A percentile compares a stretch with the other conserved stretches of the same genome.
Evolutionary conservation across 2,329 filamentous ascomycete species (phyloP).

Genomic region (Phaeosphaeriaceae sp.): DNA sequence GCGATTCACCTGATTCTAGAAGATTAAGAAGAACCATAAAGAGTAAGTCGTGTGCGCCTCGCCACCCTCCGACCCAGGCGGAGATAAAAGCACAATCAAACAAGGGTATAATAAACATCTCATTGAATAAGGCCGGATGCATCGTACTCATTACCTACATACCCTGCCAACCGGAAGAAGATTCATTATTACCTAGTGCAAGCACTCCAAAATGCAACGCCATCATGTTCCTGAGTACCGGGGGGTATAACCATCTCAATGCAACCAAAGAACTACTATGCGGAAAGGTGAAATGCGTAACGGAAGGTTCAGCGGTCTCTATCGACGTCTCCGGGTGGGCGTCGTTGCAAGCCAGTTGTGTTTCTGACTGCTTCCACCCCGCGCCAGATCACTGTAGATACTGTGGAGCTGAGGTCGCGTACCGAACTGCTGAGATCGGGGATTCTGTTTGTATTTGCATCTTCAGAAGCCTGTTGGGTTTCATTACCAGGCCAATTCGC

Average conservation of each 20-base stretch:
- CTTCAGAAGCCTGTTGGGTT: slow-evolving; percentile 44
- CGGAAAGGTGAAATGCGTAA: slow-evolving; percentile 8
- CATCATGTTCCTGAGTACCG: slow-evolving; percentile 8
- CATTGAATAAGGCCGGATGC: too few relatives aligned
- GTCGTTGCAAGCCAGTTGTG: slow-evolving; percentile 37
- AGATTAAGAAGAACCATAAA: too few relatives aligned
- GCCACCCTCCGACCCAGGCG: too few relatives aligned
- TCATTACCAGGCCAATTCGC: slow-evolving; percentile 49
- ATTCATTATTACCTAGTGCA: not conserved
- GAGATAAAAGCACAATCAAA: too few relatives aligned
- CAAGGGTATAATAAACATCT: too few relatives aligned
- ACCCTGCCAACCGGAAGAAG: too few relatives aligned
- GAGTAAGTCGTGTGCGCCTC: too few relatives aligned
- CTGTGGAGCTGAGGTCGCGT: slow-evolving; percentile 40
- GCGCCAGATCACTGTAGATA: slow-evolving; percentile 45
- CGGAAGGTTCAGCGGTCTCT: slow-evolving; percentile 35
- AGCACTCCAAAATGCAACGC: slow-evolving; percentile 13
- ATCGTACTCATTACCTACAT: too few relatives aligned
- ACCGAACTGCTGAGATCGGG: slow-evolving; percentile 32
- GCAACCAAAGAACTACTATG: slow-evolving; percentile 15
- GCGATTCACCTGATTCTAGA: too few relatives aligned
- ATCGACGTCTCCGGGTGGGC: slow-evolving; percentile 42
- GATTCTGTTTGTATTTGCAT: slow-evolving; percentile 18
- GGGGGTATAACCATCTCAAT: slow-evolving; percentile 23
- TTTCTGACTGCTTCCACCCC: slow-evolving; percentile 42